A percentile compares a stretch with the other conserved stretches of the same genome.
Evolutionary conservation across 2,329 filamentous ascomycete species (phyloP).

Genomic region (Diaporthe ampelina): DNA sequence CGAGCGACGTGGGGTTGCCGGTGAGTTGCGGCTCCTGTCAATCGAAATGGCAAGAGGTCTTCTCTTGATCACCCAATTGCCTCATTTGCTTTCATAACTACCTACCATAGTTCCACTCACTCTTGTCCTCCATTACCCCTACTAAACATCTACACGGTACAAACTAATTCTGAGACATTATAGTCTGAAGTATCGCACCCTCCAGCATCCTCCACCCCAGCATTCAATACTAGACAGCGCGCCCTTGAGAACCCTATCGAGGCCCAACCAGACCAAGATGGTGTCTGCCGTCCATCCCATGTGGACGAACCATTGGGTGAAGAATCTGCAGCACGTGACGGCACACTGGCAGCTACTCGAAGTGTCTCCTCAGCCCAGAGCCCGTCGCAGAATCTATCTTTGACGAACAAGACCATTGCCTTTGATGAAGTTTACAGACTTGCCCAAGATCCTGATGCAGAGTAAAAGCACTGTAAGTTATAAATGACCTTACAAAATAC

Average conservation of each 20-base stretch:
- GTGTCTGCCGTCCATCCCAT: neutral
- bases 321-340: too few relatives aligned
- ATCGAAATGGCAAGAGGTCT: too few relatives aligned
- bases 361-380: neutral
- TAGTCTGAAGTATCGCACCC: neutral
- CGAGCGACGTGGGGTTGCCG: too few relatives aligned
- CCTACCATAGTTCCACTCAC: neutral
- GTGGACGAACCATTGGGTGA: neutral
- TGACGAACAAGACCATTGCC: neutral
- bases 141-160: too few relatives aligned
- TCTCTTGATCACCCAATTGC: neutral
- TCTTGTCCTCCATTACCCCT: too few relatives aligned
- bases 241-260: too few relatives aligned
- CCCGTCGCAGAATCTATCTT: neutral
- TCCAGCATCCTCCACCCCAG: neutral
- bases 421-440: neutral
- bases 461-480: neutral
- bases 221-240: neutral
- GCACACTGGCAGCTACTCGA: too few relatives aligned
- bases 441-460: neutral
- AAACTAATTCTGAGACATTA: neutral
- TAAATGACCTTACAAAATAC: neutral
- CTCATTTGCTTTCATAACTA: neutral
- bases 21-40: too few relatives aligned
- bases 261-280: neutral